Conservation (phyloP, 2,329 filamentous ascomycete species). For the Fusarium compactum region DNA sequence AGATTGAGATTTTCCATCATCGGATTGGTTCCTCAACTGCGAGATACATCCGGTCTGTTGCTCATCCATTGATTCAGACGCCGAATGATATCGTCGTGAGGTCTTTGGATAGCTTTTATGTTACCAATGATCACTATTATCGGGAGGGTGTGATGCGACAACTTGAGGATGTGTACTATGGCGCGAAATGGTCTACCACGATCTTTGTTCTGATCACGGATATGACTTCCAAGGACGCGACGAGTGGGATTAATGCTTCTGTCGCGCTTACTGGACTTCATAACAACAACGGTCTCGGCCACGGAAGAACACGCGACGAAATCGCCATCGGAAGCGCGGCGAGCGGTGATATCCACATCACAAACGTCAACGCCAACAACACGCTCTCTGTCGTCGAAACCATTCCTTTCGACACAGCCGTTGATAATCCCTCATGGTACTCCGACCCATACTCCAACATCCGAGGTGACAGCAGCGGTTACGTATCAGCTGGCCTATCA, state of each 20-base stretch:
- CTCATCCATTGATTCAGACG: constrained; percentile 64
- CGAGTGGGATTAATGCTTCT: constrained; percentile 49
- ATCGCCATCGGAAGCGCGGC: constrained; percentile 58
- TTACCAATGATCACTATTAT: constrained; percentile 71
- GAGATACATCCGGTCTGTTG: constrained; percentile 60
- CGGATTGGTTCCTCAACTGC: constrained; percentile 56
- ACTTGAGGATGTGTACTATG: constrained; percentile 60
- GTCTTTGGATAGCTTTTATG: constrained; percentile 62
- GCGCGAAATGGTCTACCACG: constrained; percentile 62
- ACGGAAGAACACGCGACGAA: constrained; percentile 57
- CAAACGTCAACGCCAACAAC: constrained; percentile 40
- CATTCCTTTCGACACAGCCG: constrained; percentile 57
- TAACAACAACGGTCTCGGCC: constrained; percentile 69
- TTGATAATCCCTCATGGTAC: constrained; percentile 72
- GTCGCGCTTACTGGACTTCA: constrained; percentile 60
- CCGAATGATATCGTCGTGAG: constrained; percentile 69
- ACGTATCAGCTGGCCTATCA: constrained; percentile 62
- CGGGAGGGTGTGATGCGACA: constrained; percentile 59
- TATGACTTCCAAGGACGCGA: constrained; percentile 45
- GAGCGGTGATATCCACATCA: constrained; percentile 62
- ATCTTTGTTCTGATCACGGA: constrained; percentile 55
- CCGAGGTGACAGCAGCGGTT: constrained; percentile 61
- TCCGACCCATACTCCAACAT: constrained; percentile 61
- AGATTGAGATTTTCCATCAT: constrained; percentile 70
- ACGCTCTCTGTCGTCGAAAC: constrained; percentile 49